Base-by-base conservation (phyloP, 768 basidiomycete species). In the Xerocomus spinulosus region DNA sequence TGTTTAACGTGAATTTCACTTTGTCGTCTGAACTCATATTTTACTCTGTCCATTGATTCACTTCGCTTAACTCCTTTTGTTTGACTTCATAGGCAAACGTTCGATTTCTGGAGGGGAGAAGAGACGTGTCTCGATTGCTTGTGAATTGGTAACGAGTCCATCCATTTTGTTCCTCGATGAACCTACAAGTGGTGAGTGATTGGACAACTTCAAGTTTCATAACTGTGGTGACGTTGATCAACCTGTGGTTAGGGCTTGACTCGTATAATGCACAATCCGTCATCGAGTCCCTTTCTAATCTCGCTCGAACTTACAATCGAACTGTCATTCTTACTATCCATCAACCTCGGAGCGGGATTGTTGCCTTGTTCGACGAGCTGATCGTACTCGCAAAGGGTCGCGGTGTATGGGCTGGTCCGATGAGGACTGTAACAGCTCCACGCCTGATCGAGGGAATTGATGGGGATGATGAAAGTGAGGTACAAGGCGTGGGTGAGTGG, bases 51-150 rank as follows among this genome's bases (percentile, higher is more conserved):
- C 14, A 35, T 33, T 24, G 6, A 21, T 40, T 17, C 12, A 3
- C 29, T 38, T 17, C 18, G 8, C 17, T 33, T n/a, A 10, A 21
- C 25, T 55, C 9, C 48, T 14, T 33, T 52, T 30, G 23, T 41
- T 35, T 38, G 13, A 25, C 21, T 36, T 24, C 25, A n/a, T 48
- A 87, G 90, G 90, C 25, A 81, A 79, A 50, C 79, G 96, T 10
- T 91, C 90, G 12, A 98, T 98, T 47, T 95, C 92, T 26, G 96
- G 96, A 38, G 96, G 96, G 14, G 96, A 99, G 73, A 98, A 98
- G 70, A 80, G 96, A 28, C 77, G 96, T 4, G 96, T 98, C 2
- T 92, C 88, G 0, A 98, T 99, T 54, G 96, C 96, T 33, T 99
- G 96, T 63, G 96, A 99, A 69, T 76, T 99, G 21, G 96, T 99